Conservation (phyloP, 768 basidiomycete genomes). For the Dacryopinax spathularia region DNA sequence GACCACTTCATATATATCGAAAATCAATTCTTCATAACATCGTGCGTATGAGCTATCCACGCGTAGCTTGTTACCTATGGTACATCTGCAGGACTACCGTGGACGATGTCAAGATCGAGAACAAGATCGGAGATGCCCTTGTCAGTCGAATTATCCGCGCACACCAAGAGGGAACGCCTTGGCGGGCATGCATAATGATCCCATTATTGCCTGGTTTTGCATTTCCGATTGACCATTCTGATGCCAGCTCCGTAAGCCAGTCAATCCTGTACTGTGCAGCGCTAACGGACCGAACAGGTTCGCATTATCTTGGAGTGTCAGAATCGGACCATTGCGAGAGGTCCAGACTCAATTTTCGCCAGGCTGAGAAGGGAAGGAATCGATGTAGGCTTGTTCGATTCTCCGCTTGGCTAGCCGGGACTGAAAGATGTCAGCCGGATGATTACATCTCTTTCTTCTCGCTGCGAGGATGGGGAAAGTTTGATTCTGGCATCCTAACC, state of each 20-base stretch:
- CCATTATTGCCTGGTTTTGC: slow-evolving; percentile 89
- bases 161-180: slow-evolving; percentile 60
- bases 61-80: not conserved
- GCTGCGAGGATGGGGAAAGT: slow-evolving; percentile 83
- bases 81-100: slow-evolving; percentile 60
- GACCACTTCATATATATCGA: slow-evolving; percentile 99
- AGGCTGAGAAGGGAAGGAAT: slow-evolving; percentile 76
- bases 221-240: slow-evolving; percentile 80
- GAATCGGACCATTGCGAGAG: slow-evolving; percentile 73
- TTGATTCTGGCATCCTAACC: slow-evolving; percentile 66
- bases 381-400: slow-evolving; percentile 40
- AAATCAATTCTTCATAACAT: slow-evolving; percentile 84
- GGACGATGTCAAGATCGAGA: slow-evolving; percentile 76
- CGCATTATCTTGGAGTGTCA: slow-evolving; percentile 94
- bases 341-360: slow-evolving; percentile 81
- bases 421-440: slow-evolving; percentile 50
- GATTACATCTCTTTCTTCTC: slow-evolving; percentile 87
- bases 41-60: slow-evolving; percentile 34
- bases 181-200: slow-evolving; percentile 87
- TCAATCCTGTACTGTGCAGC: not conserved
- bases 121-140: slow-evolving; percentile 86
- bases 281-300: slow-evolving; percentile 36
- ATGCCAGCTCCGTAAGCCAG: slow-evolving; percentile 70
- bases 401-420: not conserved
- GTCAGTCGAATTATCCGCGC: slow-evolving; percentile 84